Evolutionary conservation across 805 yeast genomes (phyloP).

Genomic region (Saccharomycopsis fermentans): DNA sequence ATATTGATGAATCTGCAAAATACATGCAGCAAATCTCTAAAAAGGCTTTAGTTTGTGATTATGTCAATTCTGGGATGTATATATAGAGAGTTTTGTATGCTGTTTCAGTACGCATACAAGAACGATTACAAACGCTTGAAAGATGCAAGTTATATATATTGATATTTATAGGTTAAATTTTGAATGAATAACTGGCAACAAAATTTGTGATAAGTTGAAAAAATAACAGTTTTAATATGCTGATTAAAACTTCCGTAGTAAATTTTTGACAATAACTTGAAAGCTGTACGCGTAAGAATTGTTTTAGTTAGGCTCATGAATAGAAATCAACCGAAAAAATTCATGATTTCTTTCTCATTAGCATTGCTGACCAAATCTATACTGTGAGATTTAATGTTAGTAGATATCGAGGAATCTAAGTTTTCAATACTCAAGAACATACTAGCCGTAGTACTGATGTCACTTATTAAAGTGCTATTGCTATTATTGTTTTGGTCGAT

Average conservation of each 20-base stretch:
- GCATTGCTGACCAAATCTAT: neutral
- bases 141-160: neutral
- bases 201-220: neutral
- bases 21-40: neutral
- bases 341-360: neutral
- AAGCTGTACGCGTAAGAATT: too few relatives aligned
- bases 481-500: neutral
- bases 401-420: neutral
- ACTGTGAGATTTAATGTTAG: neutral
- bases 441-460: neutral
- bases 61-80: constrained; percentile 11
- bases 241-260: too few relatives aligned
- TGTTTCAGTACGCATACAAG: neutral
- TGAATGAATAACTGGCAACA: neutral
- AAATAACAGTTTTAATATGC: neutral
- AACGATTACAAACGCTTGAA: neutral
- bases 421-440: neutral
- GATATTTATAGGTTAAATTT: neutral
- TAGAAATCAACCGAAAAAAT: neutral
- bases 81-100: neutral
- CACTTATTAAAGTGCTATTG: neutral
- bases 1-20: neutral
- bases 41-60: constrained; percentile 1
- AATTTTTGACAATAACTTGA: too few relatives aligned
- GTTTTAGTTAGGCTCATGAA: neutral